These are phyloP conservation scores for Arachnopeziza araneosa DNA, from an alignment of 2,329 filamentous ascomycete species.

Conservation along the genomic window DNA sequence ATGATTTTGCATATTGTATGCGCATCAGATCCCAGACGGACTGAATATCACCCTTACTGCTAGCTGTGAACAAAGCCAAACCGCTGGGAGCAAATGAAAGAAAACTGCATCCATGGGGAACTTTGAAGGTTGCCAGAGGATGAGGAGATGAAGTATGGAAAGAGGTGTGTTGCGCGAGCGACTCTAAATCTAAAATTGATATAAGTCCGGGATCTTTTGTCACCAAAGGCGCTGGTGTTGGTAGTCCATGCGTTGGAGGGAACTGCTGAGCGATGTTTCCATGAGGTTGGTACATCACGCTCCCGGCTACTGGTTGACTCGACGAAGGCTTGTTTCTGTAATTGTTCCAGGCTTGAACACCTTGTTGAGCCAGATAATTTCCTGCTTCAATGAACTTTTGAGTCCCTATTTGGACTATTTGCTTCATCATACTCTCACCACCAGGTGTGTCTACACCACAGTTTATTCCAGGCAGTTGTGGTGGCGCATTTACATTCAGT, in stretches of 20 bases:
- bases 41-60: conserved; percentile 77
- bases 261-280: conserved; percentile 44
- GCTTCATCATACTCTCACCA: conserved; percentile 66
- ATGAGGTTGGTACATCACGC: conserved; percentile 29
- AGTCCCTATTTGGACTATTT: conserved; percentile 71
- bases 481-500: conserved; percentile 56
- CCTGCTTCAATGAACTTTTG: conserved; percentile 70
- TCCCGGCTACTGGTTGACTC: conserved; percentile 38
- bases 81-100: conserved; percentile 73
- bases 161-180: conserved; percentile 45
- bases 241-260: conserved; percentile 67
- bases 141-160: conserved; percentile 41
- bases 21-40: conserved; percentile 75
- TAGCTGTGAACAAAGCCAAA: conserved; percentile 70
- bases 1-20: conserved; percentile 57
- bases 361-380: conserved; percentile 74
- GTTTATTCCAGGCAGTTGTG: conserved; percentile 61
- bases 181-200: conserved; percentile 67
- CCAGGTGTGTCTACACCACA: conserved; percentile 68
- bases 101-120: conserved; percentile 72
- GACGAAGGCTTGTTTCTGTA: conserved; percentile 63
- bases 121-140: conserved; percentile 64
- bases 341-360: conserved; percentile 70
- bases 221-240: conserved; percentile 42
- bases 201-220: conserved; percentile 66